Conservation (phyloP, 257 asterid species). For the Solanum tarijense region DNA sequence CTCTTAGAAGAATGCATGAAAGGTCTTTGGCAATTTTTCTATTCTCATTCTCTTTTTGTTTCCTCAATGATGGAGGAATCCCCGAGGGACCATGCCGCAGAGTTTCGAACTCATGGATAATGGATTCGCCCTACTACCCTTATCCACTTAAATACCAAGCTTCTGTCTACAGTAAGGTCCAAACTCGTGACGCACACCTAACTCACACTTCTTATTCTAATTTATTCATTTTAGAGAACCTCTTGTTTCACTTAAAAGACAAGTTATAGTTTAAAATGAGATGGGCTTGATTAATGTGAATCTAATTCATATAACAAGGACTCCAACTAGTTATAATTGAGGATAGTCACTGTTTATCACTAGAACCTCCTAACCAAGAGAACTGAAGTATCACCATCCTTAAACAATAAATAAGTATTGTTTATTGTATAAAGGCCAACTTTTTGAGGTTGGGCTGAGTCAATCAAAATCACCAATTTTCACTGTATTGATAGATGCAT, state of each 20-base stretch:
- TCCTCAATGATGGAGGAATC: neutral
- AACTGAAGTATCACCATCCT: neutral
- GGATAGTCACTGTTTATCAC: neutral
- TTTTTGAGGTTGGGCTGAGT: neutral
- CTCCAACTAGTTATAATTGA: neutral
- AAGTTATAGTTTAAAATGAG: neutral
- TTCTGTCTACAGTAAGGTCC: neutral
- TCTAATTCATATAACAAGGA: neutral
- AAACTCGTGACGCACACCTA: neutral
- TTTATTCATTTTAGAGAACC: neutral
- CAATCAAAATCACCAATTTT: neutral
- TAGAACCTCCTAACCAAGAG: no score
- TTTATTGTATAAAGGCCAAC: neutral
- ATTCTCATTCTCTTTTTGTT: neutral
- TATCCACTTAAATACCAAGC: no score
- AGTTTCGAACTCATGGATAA: no score
- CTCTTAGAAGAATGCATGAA: neutral
- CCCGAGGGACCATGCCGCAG: neutral
- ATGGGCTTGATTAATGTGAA: neutral
- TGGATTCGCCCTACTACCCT: no score
- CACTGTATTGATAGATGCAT: neutral
- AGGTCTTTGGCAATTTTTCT: neutral
- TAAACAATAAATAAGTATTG: neutral
- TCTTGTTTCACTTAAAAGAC: neutral
- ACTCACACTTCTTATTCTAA: neutral